Base-by-base conservation (phyloP, 176 grass and related monocot genomes). In the Carex parvula region DNA sequence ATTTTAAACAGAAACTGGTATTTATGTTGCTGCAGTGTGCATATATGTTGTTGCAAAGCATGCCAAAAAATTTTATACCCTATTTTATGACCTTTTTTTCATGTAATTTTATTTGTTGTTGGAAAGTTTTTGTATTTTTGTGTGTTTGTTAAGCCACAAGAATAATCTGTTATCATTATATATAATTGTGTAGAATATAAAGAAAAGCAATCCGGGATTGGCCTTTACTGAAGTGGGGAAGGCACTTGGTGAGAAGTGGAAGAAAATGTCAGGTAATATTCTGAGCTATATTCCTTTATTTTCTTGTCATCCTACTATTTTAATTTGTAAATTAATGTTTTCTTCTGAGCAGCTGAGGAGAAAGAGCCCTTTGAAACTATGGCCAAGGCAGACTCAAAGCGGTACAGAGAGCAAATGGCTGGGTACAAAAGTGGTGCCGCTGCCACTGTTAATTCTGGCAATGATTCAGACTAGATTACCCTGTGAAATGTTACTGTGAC, bases 161-260 rank as follows among this genome's bases (percentile, higher is more conserved):
- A 44, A 85, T 10, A 75, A 63, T 44, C 61, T 84, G 80, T 9
- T 72, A 70, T 11, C 17, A 76, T 32, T 69, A 83, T 86, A 60
- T 64, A 50, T 63, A 16, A 55, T 79, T 67, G 61, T 84, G 69
- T 76, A 96, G 93, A 96, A 93, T 88, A 74, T 96, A 76, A 96
- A 91, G 89, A 93, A 60, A 68, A 87, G 29, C 50, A 93, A 91
- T 79, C 91, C 94, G 1, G 89, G 92, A 55, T 83, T 96, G 80
- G n/a, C 87, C 21, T 86, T 88, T 52, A 91, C 94, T 13, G 94
- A 93, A 22, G 92, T 93, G 7, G 89, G 89, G 22, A 92, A 92
- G 84, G 92, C 90, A 64, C 94, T 96, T 24, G 87, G 94, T 30
- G 91, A 96, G 76, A 91, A 83, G 63, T 96, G 94, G 94, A 86